A percentile compares a stretch with the other conserved stretches of the same genome.
Conservation (phyloP, 2,329 filamentous ascomycete genomes). For the Botryotinia calthae region DNA sequence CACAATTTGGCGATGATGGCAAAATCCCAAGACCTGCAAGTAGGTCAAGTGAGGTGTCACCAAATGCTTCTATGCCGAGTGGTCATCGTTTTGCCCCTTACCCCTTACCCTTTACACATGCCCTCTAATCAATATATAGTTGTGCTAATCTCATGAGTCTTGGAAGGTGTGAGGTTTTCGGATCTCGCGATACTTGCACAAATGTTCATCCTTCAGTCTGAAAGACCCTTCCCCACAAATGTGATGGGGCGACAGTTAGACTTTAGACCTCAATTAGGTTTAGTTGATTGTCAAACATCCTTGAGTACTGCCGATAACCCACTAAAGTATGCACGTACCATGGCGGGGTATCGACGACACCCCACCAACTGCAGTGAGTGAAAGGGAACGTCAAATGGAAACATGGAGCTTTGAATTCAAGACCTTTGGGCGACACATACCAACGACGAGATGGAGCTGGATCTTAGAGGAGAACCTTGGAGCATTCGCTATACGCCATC, state of each 20-base stretch:
- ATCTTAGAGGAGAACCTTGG: neutral
- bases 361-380: neutral
- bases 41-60: neutral
- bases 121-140: neutral
- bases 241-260: neutral
- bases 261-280: neutral
- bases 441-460: neutral
- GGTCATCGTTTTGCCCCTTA: neutral
- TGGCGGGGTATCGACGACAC: conserved; percentile 9
- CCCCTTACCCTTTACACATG: neutral
- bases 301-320: neutral
- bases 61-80: neutral
- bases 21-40: neutral
- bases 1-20: neutral
- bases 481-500: neutral
- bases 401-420: neutral
- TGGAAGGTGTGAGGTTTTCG: neutral
- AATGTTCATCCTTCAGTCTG: neutral
- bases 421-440: neutral
- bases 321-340: conserved; percentile 12
- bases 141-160: neutral
- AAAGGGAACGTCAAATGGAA: neutral
- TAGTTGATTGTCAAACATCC: neutral
- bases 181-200: neutral
- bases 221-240: neutral